Percentiles rank a stretch among this genome's conserved stretches.
These are phyloP conservation scores for Eucalyptus cloeziana DNA, from an alignment of 345 rosid genomes.

Conservation along the genomic window DNA sequence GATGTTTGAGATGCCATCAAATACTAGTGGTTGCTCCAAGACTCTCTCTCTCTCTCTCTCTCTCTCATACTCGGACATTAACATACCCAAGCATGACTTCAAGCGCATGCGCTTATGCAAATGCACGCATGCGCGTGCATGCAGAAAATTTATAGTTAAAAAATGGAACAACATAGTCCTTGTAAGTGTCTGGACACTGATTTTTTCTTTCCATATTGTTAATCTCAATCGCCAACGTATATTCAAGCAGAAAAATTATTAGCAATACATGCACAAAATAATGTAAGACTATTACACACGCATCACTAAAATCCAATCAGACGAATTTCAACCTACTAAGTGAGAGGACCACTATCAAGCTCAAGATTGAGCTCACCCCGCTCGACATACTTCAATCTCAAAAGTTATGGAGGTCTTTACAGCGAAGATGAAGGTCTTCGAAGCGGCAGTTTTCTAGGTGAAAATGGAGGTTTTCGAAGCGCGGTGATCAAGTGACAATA, in stretches of 20 bases:
- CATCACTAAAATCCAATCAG: neutral
- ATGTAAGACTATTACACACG: neutral
- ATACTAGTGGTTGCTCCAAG: neutral
- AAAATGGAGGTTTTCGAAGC: neutral
- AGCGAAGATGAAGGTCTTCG: neutral
- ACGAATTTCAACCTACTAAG: conserved; percentile 25
- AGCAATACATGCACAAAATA: neutral
- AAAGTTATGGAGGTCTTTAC: conserved; percentile 16
- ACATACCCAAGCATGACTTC: no score
- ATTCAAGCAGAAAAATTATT: neutral
- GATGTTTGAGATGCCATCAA: neutral
- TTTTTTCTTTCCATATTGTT: neutral
- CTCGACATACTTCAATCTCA: conserved; percentile 69
- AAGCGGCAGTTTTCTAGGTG: neutral
- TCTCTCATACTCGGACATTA: no score
- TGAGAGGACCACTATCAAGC: conserved; percentile 81
- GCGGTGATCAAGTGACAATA: neutral
- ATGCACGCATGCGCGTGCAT: no score
- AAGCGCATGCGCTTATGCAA: no score
- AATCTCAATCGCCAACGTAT: neutral
- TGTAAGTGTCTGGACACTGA: neutral
- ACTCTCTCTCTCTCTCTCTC: neutral
- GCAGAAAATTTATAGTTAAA: no score
- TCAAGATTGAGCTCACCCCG: conserved; percentile 74
- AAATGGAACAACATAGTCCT: neutral